A percentile compares a stretch with the other conserved stretches of the same genome.
phyloP scores from a whole-genome alignment of 768 basidiomycete genomes.

The Suillus paluster region DNA sequence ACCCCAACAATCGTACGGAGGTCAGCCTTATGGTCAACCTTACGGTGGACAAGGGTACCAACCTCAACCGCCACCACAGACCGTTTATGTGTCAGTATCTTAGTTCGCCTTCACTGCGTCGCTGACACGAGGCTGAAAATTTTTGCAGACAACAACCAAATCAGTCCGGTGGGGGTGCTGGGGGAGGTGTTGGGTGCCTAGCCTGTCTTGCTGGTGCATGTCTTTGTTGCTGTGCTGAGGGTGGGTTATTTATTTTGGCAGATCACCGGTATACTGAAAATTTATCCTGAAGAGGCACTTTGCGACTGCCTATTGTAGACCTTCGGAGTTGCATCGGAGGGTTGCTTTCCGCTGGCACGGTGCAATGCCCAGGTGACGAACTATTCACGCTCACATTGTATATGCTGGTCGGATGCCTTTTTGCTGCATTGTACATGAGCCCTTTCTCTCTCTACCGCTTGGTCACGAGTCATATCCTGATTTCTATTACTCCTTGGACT shows the following conservation, averaged over 20 bases:
- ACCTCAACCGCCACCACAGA: constrained; percentile 77
- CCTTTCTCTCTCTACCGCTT: not conserved
- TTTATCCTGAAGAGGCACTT: constrained; percentile 51
- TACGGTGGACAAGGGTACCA: constrained; percentile 47
- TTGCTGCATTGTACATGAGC: constrained; percentile 14
- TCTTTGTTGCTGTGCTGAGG: constrained; percentile 57
- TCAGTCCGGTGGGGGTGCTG: constrained; percentile 38
- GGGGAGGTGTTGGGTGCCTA: constrained; percentile 40
- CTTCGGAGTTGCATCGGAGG: constrained; percentile 9
- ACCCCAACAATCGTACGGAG: constrained; percentile 72
- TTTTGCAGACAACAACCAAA: constrained; percentile 43
- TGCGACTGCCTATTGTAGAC: constrained; percentile 70
- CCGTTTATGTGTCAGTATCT: constrained; percentile 74
- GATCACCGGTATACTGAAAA: not conserved
- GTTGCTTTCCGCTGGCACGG: constrained; percentile 16
- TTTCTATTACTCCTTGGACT: constrained; percentile 1
- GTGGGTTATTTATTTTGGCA: constrained; percentile 33
- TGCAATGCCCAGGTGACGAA: constrained; percentile 17
- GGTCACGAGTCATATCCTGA: not conserved
- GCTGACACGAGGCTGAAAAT: constrained; percentile 6
- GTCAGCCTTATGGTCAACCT: constrained; percentile 45
- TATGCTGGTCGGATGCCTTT: constrained; percentile 13
- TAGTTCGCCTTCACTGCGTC: not conserved
- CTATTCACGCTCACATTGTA: constrained; percentile 23
- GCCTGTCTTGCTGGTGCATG: constrained; percentile 54